These are phyloP conservation scores for Paramarasmius palmivorus DNA, from an alignment of 1,284 basidiomycete genomes.

Conservation along the genomic window DNA sequence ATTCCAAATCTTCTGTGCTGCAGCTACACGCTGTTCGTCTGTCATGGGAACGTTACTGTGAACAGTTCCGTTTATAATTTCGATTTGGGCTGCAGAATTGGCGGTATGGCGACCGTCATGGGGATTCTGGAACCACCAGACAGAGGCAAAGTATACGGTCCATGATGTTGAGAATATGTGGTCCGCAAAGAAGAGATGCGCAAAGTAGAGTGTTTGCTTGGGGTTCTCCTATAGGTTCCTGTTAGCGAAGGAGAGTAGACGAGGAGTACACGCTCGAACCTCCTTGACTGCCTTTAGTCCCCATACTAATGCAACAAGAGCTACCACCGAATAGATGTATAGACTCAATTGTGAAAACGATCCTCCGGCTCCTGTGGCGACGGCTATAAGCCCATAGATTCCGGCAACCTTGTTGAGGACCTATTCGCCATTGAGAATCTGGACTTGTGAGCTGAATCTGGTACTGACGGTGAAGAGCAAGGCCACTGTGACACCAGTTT, in stretches of 20 bases:
- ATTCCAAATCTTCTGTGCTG: constrained; percentile 86
- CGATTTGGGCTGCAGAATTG: constrained; percentile 86
- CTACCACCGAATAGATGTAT: constrained; percentile 90
- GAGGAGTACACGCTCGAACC: constrained; percentile 40
- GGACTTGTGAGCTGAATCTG: constrained; percentile 6
- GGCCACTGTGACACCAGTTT: constrained; percentile 84
- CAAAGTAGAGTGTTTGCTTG: constrained; percentile 83
- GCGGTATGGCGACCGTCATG: constrained; percentile 84
- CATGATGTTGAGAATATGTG: constrained; percentile 92
- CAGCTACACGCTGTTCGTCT: constrained; percentile 60
- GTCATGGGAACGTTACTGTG: constrained; percentile 54
- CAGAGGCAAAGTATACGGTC: constrained; percentile 87
- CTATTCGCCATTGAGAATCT: constrained; percentile 37
- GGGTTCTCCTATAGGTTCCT: constrained; percentile 72
- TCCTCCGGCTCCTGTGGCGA: constrained; percentile 84
- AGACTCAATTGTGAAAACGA: constrained; percentile 88
- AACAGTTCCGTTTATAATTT: constrained; percentile 66
- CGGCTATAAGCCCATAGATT: constrained; percentile 92
- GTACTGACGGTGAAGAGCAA: constrained; percentile 80
- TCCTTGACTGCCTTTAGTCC: constrained; percentile 84
- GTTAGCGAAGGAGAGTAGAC: constrained; percentile 8
- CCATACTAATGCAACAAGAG: constrained; percentile 84
- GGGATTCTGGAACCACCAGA: constrained; percentile 89
- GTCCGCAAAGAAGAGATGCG: constrained; percentile 91
- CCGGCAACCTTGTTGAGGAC: constrained; percentile 98